A percentile compares a stretch with the other conserved stretches of the same genome.
phyloP scores from a whole-genome alignment of 768 basidiomycete genomes.

The Gyrodon lividus region DNA sequence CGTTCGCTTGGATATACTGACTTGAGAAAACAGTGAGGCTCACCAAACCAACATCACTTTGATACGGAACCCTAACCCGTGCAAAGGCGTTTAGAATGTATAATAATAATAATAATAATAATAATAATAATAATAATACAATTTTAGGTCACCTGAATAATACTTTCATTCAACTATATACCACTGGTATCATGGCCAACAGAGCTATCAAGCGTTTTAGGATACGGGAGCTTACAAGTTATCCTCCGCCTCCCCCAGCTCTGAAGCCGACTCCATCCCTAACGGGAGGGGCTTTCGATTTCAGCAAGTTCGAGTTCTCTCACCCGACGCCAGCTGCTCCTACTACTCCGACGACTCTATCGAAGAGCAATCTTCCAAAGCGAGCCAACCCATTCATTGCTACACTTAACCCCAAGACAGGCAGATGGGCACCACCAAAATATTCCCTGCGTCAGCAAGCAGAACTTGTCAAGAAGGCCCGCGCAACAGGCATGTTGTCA shows the following conservation, averaged over 20 bases:
- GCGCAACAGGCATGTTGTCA: conserved; percentile 47
- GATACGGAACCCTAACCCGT: too few relatives aligned
- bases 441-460: conserved; percentile 78
- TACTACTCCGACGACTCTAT: conserved; percentile 3
- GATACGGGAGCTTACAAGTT: conserved; percentile 22
- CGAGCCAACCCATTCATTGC: conserved; percentile 70
- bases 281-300: conserved; percentile 13
- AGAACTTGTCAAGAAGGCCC: conserved; percentile 73
- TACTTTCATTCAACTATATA: too few relatives aligned
- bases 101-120: too few relatives aligned
- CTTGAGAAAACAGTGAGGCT: too few relatives aligned
- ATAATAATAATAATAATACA: too few relatives aligned
- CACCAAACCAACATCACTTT: too few relatives aligned
- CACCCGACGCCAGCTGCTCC: conserved; percentile 4
- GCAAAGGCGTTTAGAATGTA: too few relatives aligned
- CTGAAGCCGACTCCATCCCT: conserved; percentile 17
- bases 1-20: too few relatives aligned
- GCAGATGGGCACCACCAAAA: conserved; percentile 65
- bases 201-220: conserved; percentile 27
- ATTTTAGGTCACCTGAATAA: too few relatives aligned
- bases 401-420: conserved; percentile 53
- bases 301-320: conserved; percentile 20
- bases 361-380: conserved; percentile 17
- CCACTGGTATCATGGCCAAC: conserved; percentile 14
- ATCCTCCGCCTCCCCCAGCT: conserved; percentile 22